Conservation (phyloP, 2,329 filamentous ascomycete genomes). For the Lecanoromycetidae sp. region DNA sequence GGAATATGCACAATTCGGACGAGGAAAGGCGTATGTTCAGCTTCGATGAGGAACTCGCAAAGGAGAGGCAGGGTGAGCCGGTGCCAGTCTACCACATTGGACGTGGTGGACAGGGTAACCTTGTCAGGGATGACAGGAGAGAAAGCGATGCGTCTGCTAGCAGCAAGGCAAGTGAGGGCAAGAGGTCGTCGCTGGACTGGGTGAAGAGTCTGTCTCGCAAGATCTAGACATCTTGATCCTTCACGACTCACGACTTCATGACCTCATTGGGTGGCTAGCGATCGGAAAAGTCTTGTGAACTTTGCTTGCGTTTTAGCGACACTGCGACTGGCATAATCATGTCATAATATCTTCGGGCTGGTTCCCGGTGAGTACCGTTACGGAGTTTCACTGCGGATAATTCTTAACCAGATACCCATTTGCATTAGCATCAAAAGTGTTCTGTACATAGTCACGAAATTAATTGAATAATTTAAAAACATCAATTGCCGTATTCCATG, state of each 20-base stretch:
- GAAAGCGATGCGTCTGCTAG: neutral
- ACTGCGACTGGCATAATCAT: neutral
- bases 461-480: no score
- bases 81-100: conserved; percentile 54
- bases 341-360: neutral
- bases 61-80: conserved; percentile 40
- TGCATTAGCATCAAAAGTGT: no score
- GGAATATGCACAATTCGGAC: conserved; percentile 38
- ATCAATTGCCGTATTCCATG: no score
- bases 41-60: conserved; percentile 54
- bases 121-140: neutral
- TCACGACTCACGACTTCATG: neutral
- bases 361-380: conserved; percentile 13
- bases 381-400: conserved; percentile 14
- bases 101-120: conserved; percentile 51
- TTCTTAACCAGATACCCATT: neutral
- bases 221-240: neutral
- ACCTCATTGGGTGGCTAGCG: neutral
- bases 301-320: neutral
- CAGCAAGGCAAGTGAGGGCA: neutral
- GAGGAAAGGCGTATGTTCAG: conserved; percentile 49
- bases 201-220: neutral
- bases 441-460: no score
- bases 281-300: conserved; percentile 1
- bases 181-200: neutral